Percentiles rank a stretch among this genome's conserved stretches.
Evolutionary conservation across 73 alveolate genomes (phyloP).

Genomic region (Paramecium tetraurelia): DNA sequence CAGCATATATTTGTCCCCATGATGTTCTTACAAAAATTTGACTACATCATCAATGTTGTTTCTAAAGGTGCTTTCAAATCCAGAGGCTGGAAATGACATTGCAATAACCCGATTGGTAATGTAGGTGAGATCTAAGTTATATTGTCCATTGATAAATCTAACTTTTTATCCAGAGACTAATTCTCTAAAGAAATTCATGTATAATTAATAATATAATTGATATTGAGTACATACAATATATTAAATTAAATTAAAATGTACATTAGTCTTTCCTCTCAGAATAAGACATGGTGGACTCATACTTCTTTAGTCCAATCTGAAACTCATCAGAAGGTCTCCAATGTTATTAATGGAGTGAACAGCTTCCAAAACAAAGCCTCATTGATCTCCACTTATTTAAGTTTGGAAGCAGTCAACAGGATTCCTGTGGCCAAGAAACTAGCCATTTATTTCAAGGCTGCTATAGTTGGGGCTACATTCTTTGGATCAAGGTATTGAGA

Average conservation of each 20-base stretch:
- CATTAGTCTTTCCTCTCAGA: not conserved
- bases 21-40: conserved; percentile 74
- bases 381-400: conserved; percentile 34
- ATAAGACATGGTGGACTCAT: conserved; percentile 61
- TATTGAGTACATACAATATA: not conserved
- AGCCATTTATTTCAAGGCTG: conserved; percentile 54
- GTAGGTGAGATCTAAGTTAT: conserved; percentile 86
- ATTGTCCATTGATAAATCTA: conserved; percentile 74
- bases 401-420: conserved; percentile 59
- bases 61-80: conserved; percentile 77
- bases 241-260: not conserved
- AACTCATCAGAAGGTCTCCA: conserved; percentile 40
- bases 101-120: conserved; percentile 87
- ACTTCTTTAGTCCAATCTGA: conserved; percentile 39
- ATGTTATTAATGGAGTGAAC: not conserved
- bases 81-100: conserved; percentile 94
- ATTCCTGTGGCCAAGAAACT: not conserved
- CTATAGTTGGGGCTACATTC: conserved; percentile 34
- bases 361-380: conserved; percentile 23
- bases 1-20: conserved; percentile 73
- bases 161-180: conserved; percentile 80
- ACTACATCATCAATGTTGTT: conserved; percentile 84
- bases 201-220: not conserved
- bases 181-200: conserved; percentile 83
- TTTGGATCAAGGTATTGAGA: conserved; percentile 23